Base-by-base conservation (phyloP, 176 grass and related monocot genomes). In the Carex myosuroides region DNA sequence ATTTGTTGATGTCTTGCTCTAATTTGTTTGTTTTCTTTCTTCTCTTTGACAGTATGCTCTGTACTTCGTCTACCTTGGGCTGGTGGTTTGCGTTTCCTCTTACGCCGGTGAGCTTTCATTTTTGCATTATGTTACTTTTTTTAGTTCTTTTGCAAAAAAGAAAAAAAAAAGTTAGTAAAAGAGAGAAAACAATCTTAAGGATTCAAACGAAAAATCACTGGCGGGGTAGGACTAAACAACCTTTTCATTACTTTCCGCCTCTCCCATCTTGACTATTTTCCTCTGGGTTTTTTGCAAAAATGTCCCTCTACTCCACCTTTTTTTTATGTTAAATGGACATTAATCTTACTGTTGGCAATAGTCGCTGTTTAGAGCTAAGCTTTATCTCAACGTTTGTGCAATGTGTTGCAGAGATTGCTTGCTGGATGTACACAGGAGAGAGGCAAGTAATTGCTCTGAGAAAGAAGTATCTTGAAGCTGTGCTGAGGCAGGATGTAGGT, bases 401-500 rank as follows among this genome's bases (percentile, higher is more conserved):
- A 39, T 78, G 14, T 46, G 16, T 2, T 60, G 17, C 93, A 99
- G 97, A 95, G 91, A 95, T 99, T 75, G 88, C 93, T 58, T 99
- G 91, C 85, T 99, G 97, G 97, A 99, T 99, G 97, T 95, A 96
- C 88, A 92, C 91, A 10, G 97, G 97, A 13, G 93, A 99, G 85
- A 85, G 97, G 85, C 97, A 99, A 89, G 93, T 93, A 46, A 90
- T 92, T 77, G 80, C 90, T 1, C 73, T 99, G 26, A 87, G 97
- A 76, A 89, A 90, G 77, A 88, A 84, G 11, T 99, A 99, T 83
- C 88, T 99, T 13, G 93, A 99, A 69, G 93, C 93, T 6, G 93
- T 99, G 62, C 91, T 99, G 77, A 88, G 90, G 22, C 97, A 99
- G 88, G 97, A 99, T 57, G 93, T 99, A 0, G 93, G 97, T 50